Conservation (phyloP, 140 eudicot genomes). For the Oenanthe javanica region DNA sequence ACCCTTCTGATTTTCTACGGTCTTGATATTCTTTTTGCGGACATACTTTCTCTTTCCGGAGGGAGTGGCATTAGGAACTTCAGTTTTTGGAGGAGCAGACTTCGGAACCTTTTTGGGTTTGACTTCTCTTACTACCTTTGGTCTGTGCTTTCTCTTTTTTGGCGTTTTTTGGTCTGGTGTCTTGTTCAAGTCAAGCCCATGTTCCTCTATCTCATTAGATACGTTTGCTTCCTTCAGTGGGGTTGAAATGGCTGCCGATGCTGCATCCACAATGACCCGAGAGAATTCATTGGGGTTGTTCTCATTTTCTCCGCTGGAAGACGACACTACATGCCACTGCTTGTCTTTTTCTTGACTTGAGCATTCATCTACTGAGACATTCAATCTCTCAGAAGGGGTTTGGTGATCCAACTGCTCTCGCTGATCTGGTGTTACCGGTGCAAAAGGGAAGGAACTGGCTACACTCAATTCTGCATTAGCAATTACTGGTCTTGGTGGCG, state of each 20-base stretch:
- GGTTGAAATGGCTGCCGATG: slow-evolving; percentile 32
- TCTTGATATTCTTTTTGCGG: slow-evolving; percentile 24
- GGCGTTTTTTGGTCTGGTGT: slow-evolving; percentile 52
- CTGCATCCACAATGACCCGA: slow-evolving; percentile 25
- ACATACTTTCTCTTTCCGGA: slow-evolving; percentile 49
- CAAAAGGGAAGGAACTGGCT: slow-evolving; percentile 33
- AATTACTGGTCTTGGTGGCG: slow-evolving; percentile 43
- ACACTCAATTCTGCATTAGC: slow-evolving; percentile 25
- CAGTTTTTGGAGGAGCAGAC: slow-evolving; percentile 27
- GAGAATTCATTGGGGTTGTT: slow-evolving; percentile 19
- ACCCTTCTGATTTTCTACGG: slow-evolving; percentile 16
- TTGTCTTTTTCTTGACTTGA: slow-evolving; percentile 23
- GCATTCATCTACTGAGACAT: slow-evolving; percentile 10
- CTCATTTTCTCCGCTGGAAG: slow-evolving; percentile 21
- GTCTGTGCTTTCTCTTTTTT: slow-evolving; percentile 56
- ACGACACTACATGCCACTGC: slow-evolving; percentile 20
- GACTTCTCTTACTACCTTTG: slow-evolving; percentile 54
- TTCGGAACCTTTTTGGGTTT: slow-evolving; percentile 39
- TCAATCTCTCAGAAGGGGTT: slow-evolving; percentile 14
- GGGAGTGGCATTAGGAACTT: slow-evolving; percentile 13
- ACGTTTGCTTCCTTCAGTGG: slow-evolving; percentile 23
- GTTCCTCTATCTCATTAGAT: slow-evolving; percentile 25
- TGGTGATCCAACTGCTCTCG: slow-evolving; percentile 23
- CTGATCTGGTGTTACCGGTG: slow-evolving; percentile 60
- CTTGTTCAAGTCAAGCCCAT: slow-evolving; percentile 50